Percentiles rank a stretch among this genome's conserved stretches.
These are phyloP conservation scores for Starmerella sp. DNA, from an alignment of 805 yeast species.

Conservation along the genomic window DNA sequence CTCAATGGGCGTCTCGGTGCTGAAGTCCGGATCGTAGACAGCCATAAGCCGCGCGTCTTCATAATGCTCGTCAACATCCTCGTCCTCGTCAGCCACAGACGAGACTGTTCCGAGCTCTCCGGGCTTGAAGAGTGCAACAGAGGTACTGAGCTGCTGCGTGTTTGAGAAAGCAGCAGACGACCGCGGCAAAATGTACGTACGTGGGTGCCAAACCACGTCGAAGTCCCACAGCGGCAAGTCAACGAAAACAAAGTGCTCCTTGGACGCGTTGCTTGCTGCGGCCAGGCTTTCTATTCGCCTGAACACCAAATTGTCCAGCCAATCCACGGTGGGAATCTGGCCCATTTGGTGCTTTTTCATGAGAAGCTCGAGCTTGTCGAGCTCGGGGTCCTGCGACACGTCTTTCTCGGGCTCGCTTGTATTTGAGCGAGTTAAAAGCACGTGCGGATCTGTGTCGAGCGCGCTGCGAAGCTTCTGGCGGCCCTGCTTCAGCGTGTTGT, in stretches of 20 bases:
- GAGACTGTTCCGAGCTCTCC: constrained; percentile 1
- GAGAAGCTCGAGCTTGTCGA: constrained; percentile 41
- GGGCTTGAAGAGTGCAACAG: constrained; percentile 20
- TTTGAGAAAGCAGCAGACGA: constrained; percentile 21
- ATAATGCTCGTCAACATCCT: constrained; percentile 16
- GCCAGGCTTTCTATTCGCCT: constrained; percentile 39
- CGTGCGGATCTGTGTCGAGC: constrained; percentile 11
- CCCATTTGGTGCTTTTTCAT: constrained; percentile 58
- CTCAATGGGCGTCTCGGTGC: constrained; percentile 70
- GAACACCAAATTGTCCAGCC: constrained; percentile 65
- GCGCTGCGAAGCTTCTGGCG: constrained; percentile 41
- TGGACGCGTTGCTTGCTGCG: constrained; percentile 8
- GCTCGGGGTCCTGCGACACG: constrained; percentile 24
- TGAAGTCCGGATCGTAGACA: constrained; percentile 61
- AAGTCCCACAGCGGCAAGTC: constrained; percentile 57
- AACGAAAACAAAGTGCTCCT: constrained; percentile 35
- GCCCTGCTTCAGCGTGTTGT: constrained; percentile 59
- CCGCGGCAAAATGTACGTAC: constrained; percentile 15
- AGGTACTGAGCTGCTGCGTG: constrained; percentile 23
- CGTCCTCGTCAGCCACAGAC: constrained; percentile 11
- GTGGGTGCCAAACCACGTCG: constrained; percentile 61
- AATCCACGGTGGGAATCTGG: constrained; percentile 46
- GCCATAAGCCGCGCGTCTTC: constrained; percentile 23
- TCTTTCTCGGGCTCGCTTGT: neutral
- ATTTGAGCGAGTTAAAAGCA: neutral